These are phyloP conservation scores for Metschnikowia lachancei DNA, from an alignment of 805 yeast genomes.

Conservation along the genomic window DNA sequence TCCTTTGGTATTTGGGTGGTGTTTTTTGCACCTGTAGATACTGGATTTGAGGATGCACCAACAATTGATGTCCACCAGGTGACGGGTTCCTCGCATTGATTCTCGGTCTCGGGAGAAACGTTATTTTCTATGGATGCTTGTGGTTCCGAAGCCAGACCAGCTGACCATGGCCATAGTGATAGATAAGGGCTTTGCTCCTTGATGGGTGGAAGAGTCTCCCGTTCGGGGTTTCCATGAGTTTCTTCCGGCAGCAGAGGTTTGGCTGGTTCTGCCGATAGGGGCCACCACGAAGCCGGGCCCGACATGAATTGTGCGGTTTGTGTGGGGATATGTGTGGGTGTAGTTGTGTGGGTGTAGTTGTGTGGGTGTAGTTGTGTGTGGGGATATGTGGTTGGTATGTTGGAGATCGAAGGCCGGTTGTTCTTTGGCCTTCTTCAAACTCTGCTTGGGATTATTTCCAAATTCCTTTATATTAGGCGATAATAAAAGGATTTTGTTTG, in stretches of 20 bases:
- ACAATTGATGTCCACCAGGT: constrained; percentile 8
- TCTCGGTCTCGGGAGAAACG: not conserved
- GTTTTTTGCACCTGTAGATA: not conserved
- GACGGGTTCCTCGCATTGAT: not conserved
- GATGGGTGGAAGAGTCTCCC: not conserved
- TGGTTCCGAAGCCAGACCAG: constrained; percentile 6
- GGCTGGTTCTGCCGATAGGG: constrained; percentile 6
- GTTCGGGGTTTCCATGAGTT: not conserved
- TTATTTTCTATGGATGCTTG: not conserved
- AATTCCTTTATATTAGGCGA: no score
- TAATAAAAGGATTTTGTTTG: no score
- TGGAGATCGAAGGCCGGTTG: no score
- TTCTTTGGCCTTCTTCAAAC: no score
- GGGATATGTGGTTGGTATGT: no score
- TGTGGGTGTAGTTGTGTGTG: no score
- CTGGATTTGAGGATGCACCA: not conserved
- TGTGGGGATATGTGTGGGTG: not conserved
- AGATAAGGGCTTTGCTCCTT: not conserved
- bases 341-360: no score
- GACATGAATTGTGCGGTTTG: constrained; percentile 1
- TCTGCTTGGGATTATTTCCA: no score
- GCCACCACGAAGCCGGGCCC: constrained; percentile 9
- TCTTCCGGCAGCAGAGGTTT: not conserved
- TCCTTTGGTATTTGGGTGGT: not conserved
- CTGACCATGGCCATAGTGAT: constrained; percentile 5